These are phyloP conservation scores for Eutrema heterophyllum DNA, from an alignment of 345 rosid species.

Conservation along the genomic window DNA sequence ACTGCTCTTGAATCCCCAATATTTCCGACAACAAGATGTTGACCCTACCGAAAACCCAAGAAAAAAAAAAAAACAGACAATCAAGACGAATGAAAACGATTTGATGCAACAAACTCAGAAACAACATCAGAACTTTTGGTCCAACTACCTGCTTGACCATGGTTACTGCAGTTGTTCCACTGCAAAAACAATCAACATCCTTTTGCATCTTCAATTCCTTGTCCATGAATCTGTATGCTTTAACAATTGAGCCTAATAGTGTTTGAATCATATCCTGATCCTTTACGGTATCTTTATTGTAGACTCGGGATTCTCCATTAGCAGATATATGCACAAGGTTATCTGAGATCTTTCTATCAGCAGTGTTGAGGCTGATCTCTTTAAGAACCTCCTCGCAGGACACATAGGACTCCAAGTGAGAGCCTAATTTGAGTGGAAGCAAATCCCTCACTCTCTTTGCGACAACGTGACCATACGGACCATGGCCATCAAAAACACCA, in stretches of 20 bases:
- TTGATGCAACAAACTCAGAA: neutral
- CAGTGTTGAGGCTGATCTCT: conserved; percentile 57
- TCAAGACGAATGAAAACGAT: neutral
- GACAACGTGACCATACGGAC: conserved; percentile 92
- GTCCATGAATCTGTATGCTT: conserved; percentile 77
- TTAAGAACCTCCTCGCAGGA: conserved; percentile 54
- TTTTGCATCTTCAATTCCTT: conserved; percentile 81
- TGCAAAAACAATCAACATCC: conserved; percentile 87
- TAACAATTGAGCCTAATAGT: conserved; percentile 62
- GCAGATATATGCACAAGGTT: conserved; percentile 55
- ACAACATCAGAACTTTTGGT: conserved; percentile 6
- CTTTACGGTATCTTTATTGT: conserved; percentile 45
- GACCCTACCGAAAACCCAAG: conserved; percentile 49
- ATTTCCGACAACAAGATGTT: conserved; percentile 72
- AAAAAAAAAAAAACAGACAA: neutral
- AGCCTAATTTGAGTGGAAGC: conserved; percentile 74
- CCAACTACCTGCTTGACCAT: conserved; percentile 71
- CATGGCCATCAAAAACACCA: conserved; percentile 99
- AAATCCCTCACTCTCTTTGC: conserved; percentile 92
- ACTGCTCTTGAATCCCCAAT: conserved; percentile 96
- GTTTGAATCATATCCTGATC: conserved; percentile 46
- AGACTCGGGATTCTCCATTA: conserved; percentile 59
- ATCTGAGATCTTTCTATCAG: conserved; percentile 51
- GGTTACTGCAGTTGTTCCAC: conserved; percentile 91
- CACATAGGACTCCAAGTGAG: conserved; percentile 61